These are phyloP conservation scores for Cryptosporidium xiaoi DNA, from an alignment of 169 alveolate genomes.

Conservation along the genomic window DNA sequence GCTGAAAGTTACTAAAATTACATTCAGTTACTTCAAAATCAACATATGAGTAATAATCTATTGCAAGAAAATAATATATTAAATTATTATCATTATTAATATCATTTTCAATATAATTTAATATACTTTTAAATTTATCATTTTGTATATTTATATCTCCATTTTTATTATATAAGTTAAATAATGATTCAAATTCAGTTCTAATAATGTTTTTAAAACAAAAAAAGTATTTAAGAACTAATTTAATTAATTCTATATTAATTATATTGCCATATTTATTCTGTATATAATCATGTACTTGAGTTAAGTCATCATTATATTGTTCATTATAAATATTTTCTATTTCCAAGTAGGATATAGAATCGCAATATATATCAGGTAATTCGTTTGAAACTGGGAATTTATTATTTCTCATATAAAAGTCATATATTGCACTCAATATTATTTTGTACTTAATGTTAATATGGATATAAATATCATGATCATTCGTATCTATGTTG, in stretches of 20 bases:
- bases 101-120: too few species aligned
- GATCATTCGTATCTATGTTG: not conserved
- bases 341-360: conserved; percentile 11
- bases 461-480: not conserved
- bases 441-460: conserved; percentile 6
- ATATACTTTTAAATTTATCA: too few species aligned
- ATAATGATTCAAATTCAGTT: too few species aligned
- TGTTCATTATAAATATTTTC: conserved; percentile 42
- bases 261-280: conserved; percentile 6
- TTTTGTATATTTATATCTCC: too few species aligned
- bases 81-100: too few species aligned
- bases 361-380: conserved; percentile 55
- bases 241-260: conserved; percentile 29
- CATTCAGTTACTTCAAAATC: too few species aligned
- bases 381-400: conserved; percentile 32
- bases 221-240: conserved; percentile 22
- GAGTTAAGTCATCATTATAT: not conserved
- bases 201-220: not conserved
- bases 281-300: not conserved
- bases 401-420: not conserved
- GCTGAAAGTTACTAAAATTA: too few species aligned
- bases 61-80: too few species aligned
- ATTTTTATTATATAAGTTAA: too few species aligned
- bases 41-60: too few species aligned
- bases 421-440: conserved; percentile 1